phyloP scores from a whole-genome alignment of 176 grass and related monocot genomes.

The Aegilops bicornis region DNA sequence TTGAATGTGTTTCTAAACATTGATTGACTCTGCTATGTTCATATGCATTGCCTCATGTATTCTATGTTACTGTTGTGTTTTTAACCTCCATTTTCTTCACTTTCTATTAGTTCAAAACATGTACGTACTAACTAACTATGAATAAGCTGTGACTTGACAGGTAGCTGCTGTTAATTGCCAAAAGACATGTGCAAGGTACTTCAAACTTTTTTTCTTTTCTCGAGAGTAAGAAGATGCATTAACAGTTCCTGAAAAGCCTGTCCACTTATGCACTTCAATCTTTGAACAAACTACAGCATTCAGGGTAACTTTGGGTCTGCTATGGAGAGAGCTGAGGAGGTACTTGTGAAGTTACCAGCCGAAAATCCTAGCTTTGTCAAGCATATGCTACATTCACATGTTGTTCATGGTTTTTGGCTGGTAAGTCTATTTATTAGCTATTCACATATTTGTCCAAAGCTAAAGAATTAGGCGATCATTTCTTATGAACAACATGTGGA shows the following conservation, averaged over 20 bases:
- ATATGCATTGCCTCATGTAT: not conserved
- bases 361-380: slow-evolving; percentile 42
- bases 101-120: not conserved
- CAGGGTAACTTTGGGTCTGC: slow-evolving; percentile 10
- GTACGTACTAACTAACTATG: not conserved
- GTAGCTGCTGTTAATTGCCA: slow-evolving; percentile 25
- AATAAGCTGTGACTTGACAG: slow-evolving; percentile 34
- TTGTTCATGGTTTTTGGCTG: slow-evolving; percentile 48
- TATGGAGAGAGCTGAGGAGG: slow-evolving; percentile 38
- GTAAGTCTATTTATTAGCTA: slow-evolving; percentile 19
- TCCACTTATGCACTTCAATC: not conserved
- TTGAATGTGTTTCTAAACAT: not conserved
- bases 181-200: slow-evolving; percentile 28
- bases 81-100: not conserved
- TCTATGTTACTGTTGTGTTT: not conserved
- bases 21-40: not conserved
- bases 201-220: slow-evolving; percentile 5
- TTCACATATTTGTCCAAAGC: not conserved
- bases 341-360: slow-evolving; percentile 31
- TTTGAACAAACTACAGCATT: not conserved
- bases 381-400: slow-evolving; percentile 44
- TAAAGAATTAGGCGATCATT: not conserved
- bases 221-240: not conserved
- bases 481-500: not conserved
- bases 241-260: not conserved